Percentiles rank a stretch among this genome's conserved stretches.
Evolutionary conservation across 495 filamentous ascomycete genomes (phyloP).

Genomic region (Choiromyces venosus): DNA sequence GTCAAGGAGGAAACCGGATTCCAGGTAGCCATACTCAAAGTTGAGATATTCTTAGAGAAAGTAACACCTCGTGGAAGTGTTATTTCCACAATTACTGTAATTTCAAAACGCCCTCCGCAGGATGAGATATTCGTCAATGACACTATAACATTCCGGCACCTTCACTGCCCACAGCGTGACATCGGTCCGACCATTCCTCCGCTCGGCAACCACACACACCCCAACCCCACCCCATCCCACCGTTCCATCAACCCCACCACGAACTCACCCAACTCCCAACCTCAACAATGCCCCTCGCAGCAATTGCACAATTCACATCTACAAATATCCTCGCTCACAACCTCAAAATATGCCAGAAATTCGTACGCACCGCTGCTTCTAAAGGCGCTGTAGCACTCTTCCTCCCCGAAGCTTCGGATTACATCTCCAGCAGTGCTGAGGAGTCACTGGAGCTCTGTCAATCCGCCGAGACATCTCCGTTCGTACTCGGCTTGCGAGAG

Average conservation of each 20-base stretch:
- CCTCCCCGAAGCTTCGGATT: conserved; percentile 88
- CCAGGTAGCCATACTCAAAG: neutral
- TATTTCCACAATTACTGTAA: neutral
- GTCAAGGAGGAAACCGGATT: neutral
- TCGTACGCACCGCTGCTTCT: conserved; percentile 23
- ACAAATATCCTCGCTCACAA: conserved; percentile 25
- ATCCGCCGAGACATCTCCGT: conserved; percentile 52
- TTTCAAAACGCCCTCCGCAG: neutral
- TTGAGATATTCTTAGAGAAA: neutral
- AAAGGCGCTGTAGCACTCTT: conserved; percentile 58
- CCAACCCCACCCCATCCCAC: neutral
- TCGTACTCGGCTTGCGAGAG: conserved; percentile 65
- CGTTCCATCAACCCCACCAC: neutral
- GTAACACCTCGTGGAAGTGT: neutral
- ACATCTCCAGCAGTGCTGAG: conserved; percentile 62
- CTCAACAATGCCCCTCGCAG: conserved; percentile 31
- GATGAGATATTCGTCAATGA: neutral
- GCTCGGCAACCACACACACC: neutral
- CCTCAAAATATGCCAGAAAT: conserved; percentile 22
- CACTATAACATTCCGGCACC: too few relatives aligned
- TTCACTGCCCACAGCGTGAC: neutral
- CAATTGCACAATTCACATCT: conserved; percentile 38
- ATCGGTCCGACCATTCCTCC: neutral
- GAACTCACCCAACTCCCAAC: neutral
- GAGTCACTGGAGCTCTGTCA: conserved; percentile 64